A percentile compares a stretch with the other conserved stretches of the same genome.
Evolutionary conservation across 169 alveolate species (phyloP).

Genomic region (Eimeria zaria): DNA sequence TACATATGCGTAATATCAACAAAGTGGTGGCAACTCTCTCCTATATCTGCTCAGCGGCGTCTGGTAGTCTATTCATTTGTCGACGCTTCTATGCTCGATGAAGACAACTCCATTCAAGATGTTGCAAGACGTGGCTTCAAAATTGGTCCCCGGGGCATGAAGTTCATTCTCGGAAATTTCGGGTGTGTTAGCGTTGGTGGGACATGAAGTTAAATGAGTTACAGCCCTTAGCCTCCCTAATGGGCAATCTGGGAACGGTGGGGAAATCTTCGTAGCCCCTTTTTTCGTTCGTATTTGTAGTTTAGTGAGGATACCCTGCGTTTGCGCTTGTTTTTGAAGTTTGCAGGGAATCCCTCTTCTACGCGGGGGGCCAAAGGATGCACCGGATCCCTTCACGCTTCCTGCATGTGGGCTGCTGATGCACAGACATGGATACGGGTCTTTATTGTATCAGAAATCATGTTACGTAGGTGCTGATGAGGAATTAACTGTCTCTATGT

Average conservation of each 20-base stretch:
- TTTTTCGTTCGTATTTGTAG: not conserved
- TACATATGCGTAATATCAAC: not conserved
- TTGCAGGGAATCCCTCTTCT: constrained; percentile 78
- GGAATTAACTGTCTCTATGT: not conserved
- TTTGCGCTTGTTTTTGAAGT: not conserved
- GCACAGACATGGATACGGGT: not conserved
- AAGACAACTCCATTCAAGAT: constrained; percentile 93
- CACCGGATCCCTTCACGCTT: constrained; percentile 67
- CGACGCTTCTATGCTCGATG: constrained; percentile 92
- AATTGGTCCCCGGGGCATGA: constrained; percentile 92
- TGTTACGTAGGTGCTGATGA: not conserved
- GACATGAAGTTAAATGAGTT: not conserved
- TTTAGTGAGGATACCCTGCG: not conserved
- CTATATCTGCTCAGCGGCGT: constrained; percentile 84
- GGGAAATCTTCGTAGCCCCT: not conserved
- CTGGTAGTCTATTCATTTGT: constrained; percentile 92
- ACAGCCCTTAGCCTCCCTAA: not conserved
- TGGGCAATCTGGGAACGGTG: not conserved
- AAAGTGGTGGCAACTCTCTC: not conserved
- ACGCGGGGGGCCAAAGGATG: constrained; percentile 69
- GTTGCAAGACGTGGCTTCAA: constrained; percentile 93
- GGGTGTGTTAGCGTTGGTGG: constrained; percentile 85
- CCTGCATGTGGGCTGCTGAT: constrained; percentile 14
- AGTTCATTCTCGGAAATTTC: constrained; percentile 93
- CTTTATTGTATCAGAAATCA: not conserved